Conservation (phyloP, 2,329 filamentous ascomycete species). For the Fonsecaea pedrosoi region DNA sequence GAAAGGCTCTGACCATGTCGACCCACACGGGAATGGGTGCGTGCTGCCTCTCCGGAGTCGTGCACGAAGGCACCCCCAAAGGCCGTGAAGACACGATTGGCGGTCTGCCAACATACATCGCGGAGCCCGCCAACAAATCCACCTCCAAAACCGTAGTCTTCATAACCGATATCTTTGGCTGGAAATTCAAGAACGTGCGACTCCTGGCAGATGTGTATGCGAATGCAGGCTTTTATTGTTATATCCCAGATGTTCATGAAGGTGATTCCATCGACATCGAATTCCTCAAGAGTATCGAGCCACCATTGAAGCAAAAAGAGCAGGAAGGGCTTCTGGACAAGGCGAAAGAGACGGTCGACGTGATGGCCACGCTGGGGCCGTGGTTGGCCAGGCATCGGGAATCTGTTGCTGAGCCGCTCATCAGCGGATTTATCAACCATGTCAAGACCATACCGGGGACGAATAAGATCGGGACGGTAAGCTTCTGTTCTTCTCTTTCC, state of each 20-base stretch:
- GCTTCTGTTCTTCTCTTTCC: background rate
- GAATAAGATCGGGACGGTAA: slow-evolving; percentile 46
- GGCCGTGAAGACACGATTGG: slow-evolving; percentile 51
- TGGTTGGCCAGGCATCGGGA: slow-evolving; percentile 55
- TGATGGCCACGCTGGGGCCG: slow-evolving; percentile 51
- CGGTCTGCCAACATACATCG: slow-evolving; percentile 52
- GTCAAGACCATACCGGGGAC: slow-evolving; percentile 50
- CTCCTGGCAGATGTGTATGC: slow-evolving; percentile 58
- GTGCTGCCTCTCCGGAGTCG: slow-evolving; percentile 51
- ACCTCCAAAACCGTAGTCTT: slow-evolving; percentile 56
- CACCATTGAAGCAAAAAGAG: slow-evolving; percentile 50
- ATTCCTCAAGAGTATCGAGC: slow-evolving; percentile 53
- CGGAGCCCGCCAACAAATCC: slow-evolving; percentile 51
- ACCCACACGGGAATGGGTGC: slow-evolving; percentile 49
- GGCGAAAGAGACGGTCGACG: slow-evolving; percentile 49
- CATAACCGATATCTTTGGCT: slow-evolving; percentile 58
- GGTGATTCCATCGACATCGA: slow-evolving; percentile 50
- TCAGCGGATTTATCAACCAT: slow-evolving; percentile 52
- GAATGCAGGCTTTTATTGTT: slow-evolving; percentile 54
- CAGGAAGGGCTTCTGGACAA: slow-evolving; percentile 48
- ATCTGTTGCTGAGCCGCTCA: slow-evolving; percentile 50
- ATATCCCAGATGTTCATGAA: slow-evolving; percentile 52
- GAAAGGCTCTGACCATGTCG: slow-evolving; percentile 32
- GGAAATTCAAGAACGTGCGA: slow-evolving; percentile 55
- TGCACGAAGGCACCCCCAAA: slow-evolving; percentile 39